A percentile compares a stretch with the other conserved stretches of the same genome.
Conservation (phyloP, 2,329 filamentous ascomycete genomes). For the Truncatella angustata region DNA sequence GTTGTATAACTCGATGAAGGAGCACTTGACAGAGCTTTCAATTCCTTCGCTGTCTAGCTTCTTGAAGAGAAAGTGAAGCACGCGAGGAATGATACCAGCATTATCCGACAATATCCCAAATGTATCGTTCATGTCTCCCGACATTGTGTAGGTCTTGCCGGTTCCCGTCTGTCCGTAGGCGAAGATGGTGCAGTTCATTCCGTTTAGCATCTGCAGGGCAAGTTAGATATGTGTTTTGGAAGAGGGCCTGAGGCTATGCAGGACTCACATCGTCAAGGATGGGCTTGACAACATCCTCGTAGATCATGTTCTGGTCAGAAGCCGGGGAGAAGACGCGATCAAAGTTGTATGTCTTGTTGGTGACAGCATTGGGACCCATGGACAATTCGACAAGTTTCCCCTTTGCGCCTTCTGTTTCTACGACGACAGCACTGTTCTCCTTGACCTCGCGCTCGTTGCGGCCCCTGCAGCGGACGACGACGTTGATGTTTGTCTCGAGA, state of each 20-base stretch:
- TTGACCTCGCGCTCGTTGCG: conserved; percentile 88
- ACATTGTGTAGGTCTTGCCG: conserved; percentile 99
- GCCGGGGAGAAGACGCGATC: conserved; percentile 96
- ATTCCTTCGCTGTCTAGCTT: conserved; percentile 76
- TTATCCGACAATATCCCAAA: conserved; percentile 83
- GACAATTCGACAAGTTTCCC: conserved; percentile 81
- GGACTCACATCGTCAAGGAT: conserved; percentile 81
- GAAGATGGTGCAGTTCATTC: conserved; percentile 98
- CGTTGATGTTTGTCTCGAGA: conserved; percentile 91
- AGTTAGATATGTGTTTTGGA: background rate
- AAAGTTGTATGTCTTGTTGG: conserved; percentile 95
- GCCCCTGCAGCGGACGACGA: conserved; percentile 91
- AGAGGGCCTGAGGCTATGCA: background rate
- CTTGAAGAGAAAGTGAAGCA: conserved; percentile 81
- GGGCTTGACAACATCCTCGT: conserved; percentile 91
- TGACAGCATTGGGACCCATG: conserved; percentile 89
- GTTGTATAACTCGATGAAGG: conserved; percentile 98
- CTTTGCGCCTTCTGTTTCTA: conserved; percentile 83
- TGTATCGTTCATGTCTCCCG: conserved; percentile 89
- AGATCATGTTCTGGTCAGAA: conserved; percentile 90
- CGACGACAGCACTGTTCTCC: conserved; percentile 92
- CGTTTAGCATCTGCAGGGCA: conserved; percentile 71
- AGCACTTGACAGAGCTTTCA: conserved; percentile 93
- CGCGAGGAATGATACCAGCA: conserved; percentile 92
- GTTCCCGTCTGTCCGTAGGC: conserved; percentile 98